phyloP scores from a whole-genome alignment of 2,329 filamentous ascomycete species.

The Colletotrichum tropicicola region DNA sequence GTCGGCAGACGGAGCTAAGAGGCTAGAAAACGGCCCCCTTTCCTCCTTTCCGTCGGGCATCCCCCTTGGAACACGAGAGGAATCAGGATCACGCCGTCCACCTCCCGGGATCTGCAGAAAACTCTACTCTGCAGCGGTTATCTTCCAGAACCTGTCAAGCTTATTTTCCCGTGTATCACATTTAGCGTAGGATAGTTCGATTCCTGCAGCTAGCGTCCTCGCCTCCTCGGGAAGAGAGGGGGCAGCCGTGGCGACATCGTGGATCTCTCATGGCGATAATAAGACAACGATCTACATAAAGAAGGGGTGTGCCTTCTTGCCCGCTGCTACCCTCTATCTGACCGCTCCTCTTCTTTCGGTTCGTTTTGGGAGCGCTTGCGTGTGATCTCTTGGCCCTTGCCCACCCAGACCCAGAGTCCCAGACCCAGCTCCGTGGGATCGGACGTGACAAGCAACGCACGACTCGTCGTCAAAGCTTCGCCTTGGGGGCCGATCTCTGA shows the following conservation, averaged over 20 bases:
- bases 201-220: not conserved
- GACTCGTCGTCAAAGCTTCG: slow-evolving; percentile 10
- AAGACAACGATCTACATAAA: slow-evolving; percentile 8
- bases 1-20: not conserved
- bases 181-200: slow-evolving; percentile 9
- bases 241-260: slow-evolving; percentile 12
- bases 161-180: slow-evolving; percentile 15
- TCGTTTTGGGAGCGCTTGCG: too few species aligned
- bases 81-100: slow-evolving; percentile 15
- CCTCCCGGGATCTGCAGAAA: not conserved
- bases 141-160: slow-evolving; percentile 12
- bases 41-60: not conserved
- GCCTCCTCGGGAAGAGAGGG: not conserved
- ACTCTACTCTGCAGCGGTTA: slow-evolving; percentile 3
- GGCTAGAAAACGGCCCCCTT: not conserved
- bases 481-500: not conserved
- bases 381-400: slow-evolving; percentile 7
- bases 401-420: slow-evolving; percentile 3
- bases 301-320: not conserved
- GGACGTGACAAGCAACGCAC: not conserved
- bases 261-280: not conserved
- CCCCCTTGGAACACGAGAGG: slow-evolving; percentile 22
- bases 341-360: slow-evolving; percentile 7
- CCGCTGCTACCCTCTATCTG: not conserved
- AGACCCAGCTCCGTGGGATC: slow-evolving; percentile 9